Percentiles rank a stretch among this genome's conserved stretches.
These are phyloP conservation scores for Metschnikowia proteae DNA, from an alignment of 805 yeast genomes.

Conservation along the genomic window DNA sequence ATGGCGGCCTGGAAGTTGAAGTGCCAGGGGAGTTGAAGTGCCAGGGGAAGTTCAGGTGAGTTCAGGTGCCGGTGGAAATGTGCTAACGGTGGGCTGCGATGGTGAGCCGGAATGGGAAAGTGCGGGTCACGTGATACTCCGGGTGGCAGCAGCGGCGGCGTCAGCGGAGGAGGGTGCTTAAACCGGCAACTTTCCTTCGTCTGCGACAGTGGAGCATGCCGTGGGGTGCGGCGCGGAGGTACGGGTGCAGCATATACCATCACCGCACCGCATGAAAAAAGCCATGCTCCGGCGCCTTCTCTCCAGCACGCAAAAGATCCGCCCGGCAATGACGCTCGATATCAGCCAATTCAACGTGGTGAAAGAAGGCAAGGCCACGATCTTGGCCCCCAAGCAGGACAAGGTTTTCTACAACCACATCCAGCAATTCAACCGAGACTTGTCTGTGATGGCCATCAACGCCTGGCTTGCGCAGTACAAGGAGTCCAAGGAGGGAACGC, in stretches of 20 bases:
- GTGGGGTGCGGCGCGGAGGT: not conserved
- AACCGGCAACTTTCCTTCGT: too few species aligned
- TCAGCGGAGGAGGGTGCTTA: too few species aligned
- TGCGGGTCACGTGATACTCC: too few species aligned
- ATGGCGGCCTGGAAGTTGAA: too few species aligned
- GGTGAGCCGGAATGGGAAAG: too few species aligned
- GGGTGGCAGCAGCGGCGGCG: too few species aligned
- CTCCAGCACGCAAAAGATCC: not conserved
- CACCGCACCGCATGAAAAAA: not conserved
- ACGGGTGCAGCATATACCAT: not conserved
- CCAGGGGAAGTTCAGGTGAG: too few species aligned
- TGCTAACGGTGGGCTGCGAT: too few species aligned
- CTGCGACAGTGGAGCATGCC: too few species aligned
- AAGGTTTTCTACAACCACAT: slow-evolving; percentile 92
- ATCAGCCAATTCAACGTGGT: slow-evolving; percentile 33
- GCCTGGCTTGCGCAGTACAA: slow-evolving; percentile 76
- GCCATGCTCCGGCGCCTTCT: slow-evolving; percentile 5
- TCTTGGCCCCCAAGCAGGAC: slow-evolving; percentile 76
- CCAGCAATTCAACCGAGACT: slow-evolving; percentile 93
- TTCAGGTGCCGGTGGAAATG: too few species aligned
- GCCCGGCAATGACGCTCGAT: slow-evolving; percentile 17
- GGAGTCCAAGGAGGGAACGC: slow-evolving; percentile 28
- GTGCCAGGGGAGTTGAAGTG: too few species aligned
- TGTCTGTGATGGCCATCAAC: slow-evolving; percentile 76
- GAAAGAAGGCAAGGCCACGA: slow-evolving; percentile 79